Evolutionary conservation across 192 early-diverging fungal species (phyloP).

Genomic region (Coemansia sp.): DNA sequence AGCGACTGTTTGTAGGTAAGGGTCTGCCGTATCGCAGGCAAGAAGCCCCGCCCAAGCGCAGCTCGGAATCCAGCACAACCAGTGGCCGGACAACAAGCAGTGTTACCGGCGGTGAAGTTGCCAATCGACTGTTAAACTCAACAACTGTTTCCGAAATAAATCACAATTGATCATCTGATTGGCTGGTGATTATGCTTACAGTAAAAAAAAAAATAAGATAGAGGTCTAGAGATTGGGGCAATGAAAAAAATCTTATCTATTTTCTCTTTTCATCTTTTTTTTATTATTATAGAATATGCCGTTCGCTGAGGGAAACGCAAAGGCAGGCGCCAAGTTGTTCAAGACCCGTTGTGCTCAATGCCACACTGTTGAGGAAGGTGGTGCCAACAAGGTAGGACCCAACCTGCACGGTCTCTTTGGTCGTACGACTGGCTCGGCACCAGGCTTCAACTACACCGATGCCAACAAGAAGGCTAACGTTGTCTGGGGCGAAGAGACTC

Average conservation of each 20-base stretch:
- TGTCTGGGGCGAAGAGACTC: slow-evolving; percentile 82
- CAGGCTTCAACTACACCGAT: slow-evolving; percentile 89
- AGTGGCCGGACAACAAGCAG: background rate
- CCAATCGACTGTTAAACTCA: background rate
- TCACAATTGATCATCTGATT: too few relatives aligned
- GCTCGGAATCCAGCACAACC: background rate
- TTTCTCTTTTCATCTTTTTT: slow-evolving; percentile 3
- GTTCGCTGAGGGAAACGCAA: slow-evolving; percentile 35
- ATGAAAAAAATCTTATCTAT: slow-evolving; percentile 5
- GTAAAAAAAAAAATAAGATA: too few relatives aligned
- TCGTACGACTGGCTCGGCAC: slow-evolving; percentile 79
- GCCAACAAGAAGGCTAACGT: slow-evolving; percentile 87
- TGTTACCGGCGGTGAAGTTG: background rate
- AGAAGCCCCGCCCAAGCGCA: background rate
- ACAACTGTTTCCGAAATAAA: background rate
- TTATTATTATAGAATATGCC: slow-evolving; percentile 16
- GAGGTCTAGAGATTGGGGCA: too few relatives aligned
- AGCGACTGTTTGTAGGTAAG: slow-evolving; percentile 33
- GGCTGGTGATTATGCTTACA: too few relatives aligned
- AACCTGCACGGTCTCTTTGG: slow-evolving; percentile 93
- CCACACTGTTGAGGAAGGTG: slow-evolving; percentile 82
- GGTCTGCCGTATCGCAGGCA: slow-evolving; percentile 16
- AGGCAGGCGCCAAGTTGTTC: slow-evolving; percentile 67
- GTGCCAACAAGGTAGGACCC: slow-evolving; percentile 92
- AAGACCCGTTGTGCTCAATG: slow-evolving; percentile 99